Base-by-base conservation (phyloP, 768 basidiomycete species). In the Heimioporus sp. region DNA sequence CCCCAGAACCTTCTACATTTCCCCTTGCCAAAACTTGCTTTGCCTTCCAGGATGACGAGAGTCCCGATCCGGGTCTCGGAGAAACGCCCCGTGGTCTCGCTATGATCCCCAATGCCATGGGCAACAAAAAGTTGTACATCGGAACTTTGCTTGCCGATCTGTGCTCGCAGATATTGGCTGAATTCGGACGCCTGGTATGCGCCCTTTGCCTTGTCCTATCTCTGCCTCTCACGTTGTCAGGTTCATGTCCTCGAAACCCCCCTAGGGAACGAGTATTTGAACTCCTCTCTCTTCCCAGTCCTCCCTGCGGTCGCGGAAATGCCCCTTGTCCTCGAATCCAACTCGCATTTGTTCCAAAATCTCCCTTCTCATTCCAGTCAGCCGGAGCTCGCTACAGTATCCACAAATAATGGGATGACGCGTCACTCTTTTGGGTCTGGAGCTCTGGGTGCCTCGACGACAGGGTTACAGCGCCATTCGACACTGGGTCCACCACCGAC, bases 61-160 rank as follows among this genome's bases (percentile, higher is more conserved):
- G 47, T 7, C 74, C 74, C 21, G 80, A 81, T 54, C 69, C 81
- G 30, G 80, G 83, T 53, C 72, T 81, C 32, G 77, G 78, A 9
- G 81, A 82, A 46, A 76, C 72, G 46, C 72, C 82, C 13, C 75
- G 81, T 24, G 86, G 87, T 16, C 66, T 94, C 35, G 81, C 90
- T 17, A 76, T 91, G 24, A 89, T 97, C 44, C 94, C 93, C 4
- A 82, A 79, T 55, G 80, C 85, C 59, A 90, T 93, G 82, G 89
- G 88, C 7, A 92, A 95, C 61, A 90, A 92, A 67, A 87, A 83
- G 59, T 69, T 92, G 30, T 94, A 95, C 65, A 78, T 98, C 48
- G 90, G 91, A 30, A 92, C 92, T 16, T 72, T 98, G 38, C 71
- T 99, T 49, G 92, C 92, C 16, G 92, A 93, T 63, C 70, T 97